Percentiles rank a stretch among this genome's conserved stretches.
phyloP scores from a whole-genome alignment of 768 basidiomycete species.

The Naganishia randhawae region DNA sequence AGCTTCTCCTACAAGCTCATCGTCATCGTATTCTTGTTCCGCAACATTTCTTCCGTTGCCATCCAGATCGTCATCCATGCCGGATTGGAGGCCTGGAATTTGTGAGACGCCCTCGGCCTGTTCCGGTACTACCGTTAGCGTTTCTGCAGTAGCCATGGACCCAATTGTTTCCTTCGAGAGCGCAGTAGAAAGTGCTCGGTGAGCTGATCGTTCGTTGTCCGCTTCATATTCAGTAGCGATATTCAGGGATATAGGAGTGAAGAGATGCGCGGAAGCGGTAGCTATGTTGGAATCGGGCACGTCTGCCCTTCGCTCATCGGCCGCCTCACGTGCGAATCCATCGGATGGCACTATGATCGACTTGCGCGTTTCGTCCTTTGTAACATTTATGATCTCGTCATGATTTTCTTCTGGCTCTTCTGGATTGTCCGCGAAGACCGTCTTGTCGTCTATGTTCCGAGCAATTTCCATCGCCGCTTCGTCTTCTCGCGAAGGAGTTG shows the following conservation, averaged over 20 bases:
- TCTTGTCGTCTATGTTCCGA: background rate
- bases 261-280: background rate
- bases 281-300: background rate
- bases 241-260: background rate
- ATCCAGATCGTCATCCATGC: background rate
- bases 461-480: background rate
- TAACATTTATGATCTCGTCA: background rate
- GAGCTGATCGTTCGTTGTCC: background rate
- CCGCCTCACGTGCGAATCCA: background rate
- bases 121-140: background rate
- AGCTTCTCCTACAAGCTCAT: background rate
- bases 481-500: background rate
- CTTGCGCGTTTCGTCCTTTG: too few species aligned
- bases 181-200: background rate
- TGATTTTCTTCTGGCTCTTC: background rate
- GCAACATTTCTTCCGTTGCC: background rate
- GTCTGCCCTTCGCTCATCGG: background rate
- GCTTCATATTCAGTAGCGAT: conserved; percentile 2
- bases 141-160: background rate
- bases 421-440: background rate
- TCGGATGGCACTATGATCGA: background rate
- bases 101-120: background rate
- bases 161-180: background rate
- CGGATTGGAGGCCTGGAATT: background rate
- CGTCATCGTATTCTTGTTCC: background rate